Evolutionary conservation across 148 eudicot genomes (phyloP), one percentile per base, ranked within the genome.

Genomic region (Rhododendron vialii): DNA sequence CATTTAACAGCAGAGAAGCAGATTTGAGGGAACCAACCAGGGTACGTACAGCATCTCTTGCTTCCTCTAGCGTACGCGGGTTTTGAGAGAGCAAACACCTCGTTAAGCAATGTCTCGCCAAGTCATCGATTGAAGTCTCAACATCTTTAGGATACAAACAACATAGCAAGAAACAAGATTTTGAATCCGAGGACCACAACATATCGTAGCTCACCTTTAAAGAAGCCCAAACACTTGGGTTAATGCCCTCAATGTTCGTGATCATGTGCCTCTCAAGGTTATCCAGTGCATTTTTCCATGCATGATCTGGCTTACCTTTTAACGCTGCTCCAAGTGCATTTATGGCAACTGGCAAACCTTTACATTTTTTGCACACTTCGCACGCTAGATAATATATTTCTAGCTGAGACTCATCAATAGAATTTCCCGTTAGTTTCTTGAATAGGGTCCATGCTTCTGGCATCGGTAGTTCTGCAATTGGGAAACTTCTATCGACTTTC

Each of bases 301-400:
- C n/a, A n/a, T n/a, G n/a, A n/a, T n/a, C n/a, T n/a, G n/a, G n/a
- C n/a, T n/a, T n/a, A n/a, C n/a, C n/a, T n/a, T n/a, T n/a, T n/a
- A n/a, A n/a, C n/a, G n/a, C n/a, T n/a, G n/a, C n/a, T n/a, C n/a
- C n/a, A n/a, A n/a, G n/a, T n/a, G n/a, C n/a, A n/a, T n/a, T n/a
- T n/a, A n/a, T n/a, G n/a, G n/a, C n/a, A n/a, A n/a, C n/a, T n/a
- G n/a, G n/a, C n/a, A n/a, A n/a, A n/a, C n/a, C n/a, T n/a, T n/a
- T n/a, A 33, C 85, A 85, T 59, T 85, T 67, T 9, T 80, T 8
- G 35, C 82, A 85, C 22, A 82, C 87, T 9, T 80, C 13, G n/a
- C 78, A 85, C 13, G 47, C 82, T 24, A 74, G 0, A 6, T 36
- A 7, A 17, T 35, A 4, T 5, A 80, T 30, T 7, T 17, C 61